phyloP scores from a whole-genome alignment of 768 basidiomycete species.

The Xerocomellus chrysenteron region DNA sequence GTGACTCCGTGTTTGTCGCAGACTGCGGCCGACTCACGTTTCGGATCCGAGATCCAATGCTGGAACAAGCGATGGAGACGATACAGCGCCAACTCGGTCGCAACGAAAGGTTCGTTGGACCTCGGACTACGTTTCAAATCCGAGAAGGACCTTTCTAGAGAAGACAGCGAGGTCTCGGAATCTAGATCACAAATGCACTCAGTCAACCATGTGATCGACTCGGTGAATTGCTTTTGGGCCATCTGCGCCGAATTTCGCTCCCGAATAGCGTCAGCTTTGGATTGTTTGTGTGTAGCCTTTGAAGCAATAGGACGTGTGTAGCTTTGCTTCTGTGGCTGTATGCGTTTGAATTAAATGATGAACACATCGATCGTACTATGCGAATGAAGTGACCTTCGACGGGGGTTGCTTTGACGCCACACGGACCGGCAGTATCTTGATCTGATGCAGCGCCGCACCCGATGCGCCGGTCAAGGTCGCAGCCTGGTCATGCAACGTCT shows the following conservation, averaged over 20 bases:
- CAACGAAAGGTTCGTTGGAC: constrained; percentile 42
- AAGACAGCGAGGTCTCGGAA: constrained; percentile 13
- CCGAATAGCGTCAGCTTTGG: constrained; percentile 42
- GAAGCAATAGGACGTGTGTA: constrained; percentile 16
- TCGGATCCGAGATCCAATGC: constrained; percentile 50
- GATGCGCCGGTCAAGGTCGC: constrained; percentile 63
- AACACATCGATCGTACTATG: background rate
- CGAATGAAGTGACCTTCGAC: constrained; percentile 12
- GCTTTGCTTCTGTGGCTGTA: constrained; percentile 16
- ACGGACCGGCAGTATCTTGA: constrained; percentile 49
- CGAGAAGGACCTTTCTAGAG: constrained; percentile 35
- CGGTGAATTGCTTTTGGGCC: constrained; percentile 37
- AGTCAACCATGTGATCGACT: constrained; percentile 52
- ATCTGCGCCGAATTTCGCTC: constrained; percentile 48
- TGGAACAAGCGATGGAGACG: constrained; percentile 50
- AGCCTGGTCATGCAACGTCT: constrained; percentile 54
- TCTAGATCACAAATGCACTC: constrained; percentile 42
- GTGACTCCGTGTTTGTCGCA: constrained; percentile 47
- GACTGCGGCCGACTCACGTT: constrained; percentile 35
- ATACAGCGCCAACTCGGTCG: constrained; percentile 52
- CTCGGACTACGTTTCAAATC: constrained; percentile 47
- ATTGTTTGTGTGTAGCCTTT: constrained; percentile 30
- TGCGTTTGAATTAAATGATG: background rate
- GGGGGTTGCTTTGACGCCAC: constrained; percentile 6
- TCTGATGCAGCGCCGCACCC: constrained; percentile 50